Conservation (phyloP, 495 filamentous ascomycete genomes). For the Aspergillus incahuasiensis region DNA sequence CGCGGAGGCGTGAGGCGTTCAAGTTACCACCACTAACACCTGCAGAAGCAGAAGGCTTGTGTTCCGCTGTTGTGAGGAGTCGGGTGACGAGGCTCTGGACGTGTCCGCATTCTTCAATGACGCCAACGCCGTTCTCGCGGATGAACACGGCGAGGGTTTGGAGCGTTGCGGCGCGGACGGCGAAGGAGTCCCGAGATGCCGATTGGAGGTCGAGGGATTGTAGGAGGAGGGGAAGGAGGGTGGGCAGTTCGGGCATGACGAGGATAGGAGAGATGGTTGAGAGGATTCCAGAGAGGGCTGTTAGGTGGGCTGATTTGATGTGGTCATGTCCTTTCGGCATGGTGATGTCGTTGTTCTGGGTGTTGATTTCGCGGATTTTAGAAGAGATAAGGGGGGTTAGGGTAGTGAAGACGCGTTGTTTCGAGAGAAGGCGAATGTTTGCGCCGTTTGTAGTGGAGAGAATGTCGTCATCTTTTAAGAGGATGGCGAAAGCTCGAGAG, state of each 20-base stretch:
- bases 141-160: conserved; percentile 57
- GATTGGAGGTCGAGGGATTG: conserved; percentile 63
- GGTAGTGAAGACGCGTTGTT: conserved; percentile 61
- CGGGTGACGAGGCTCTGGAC: conserved; percentile 54
- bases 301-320: conserved; percentile 58
- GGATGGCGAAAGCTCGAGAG: conserved; percentile 55
- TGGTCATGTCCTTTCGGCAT: conserved; percentile 15
- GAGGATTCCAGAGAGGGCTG: conserved; percentile 62
- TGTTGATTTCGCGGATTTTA: conserved; percentile 47
- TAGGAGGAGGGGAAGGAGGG: conserved; percentile 62
- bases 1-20: conserved; percentile 45
- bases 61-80: conserved; percentile 46
- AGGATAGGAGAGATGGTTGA: conserved; percentile 55
- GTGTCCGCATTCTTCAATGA: conserved; percentile 54
- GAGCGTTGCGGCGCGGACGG: conserved; percentile 61
- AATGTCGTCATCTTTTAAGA: conserved; percentile 62
- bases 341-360: conserved; percentile 18
- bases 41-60: background rate
- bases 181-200: conserved; percentile 28
- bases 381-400: conserved; percentile 54
- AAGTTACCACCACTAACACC: conserved; percentile 10
- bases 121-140: conserved; percentile 48
- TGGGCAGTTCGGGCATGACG: conserved; percentile 55
- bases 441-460: conserved; percentile 61
- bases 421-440: conserved; percentile 57